These are phyloP conservation scores for Lactarius hengduanensis DNA, from an alignment of 768 basidiomycete species.

Conservation along the genomic window DNA sequence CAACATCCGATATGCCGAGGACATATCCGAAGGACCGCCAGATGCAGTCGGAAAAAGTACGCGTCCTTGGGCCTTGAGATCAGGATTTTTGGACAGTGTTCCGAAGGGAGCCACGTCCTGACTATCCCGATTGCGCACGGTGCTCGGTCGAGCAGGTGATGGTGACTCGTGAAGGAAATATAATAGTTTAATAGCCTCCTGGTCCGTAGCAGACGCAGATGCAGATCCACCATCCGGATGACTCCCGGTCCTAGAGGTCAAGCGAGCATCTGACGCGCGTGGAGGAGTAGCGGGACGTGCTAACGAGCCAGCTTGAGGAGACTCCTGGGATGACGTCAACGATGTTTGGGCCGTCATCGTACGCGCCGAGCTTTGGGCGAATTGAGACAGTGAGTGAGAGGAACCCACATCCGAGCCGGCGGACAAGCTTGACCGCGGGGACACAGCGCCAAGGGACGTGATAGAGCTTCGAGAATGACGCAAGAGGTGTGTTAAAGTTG, in stretches of 20 bases:
- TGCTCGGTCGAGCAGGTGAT: constrained; percentile 65
- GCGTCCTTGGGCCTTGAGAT: constrained; percentile 60
- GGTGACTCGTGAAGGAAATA: constrained; percentile 83
- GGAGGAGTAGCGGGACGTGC: constrained; percentile 40
- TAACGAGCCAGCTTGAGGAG: constrained; percentile 37
- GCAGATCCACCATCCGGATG: constrained; percentile 34
- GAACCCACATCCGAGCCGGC: constrained; percentile 69
- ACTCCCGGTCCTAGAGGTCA: constrained; percentile 28
- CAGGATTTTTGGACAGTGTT: constrained; percentile 49
- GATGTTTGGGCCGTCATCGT: constrained; percentile 44
- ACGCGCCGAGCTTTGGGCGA: constrained; percentile 64
- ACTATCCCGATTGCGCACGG: constrained; percentile 45
- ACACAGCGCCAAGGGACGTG: constrained; percentile 50
- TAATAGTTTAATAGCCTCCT: constrained; percentile 86
- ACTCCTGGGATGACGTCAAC: constrained; percentile 41
- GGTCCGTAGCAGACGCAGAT: constrained; percentile 53
- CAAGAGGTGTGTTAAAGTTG: constrained; percentile 70
- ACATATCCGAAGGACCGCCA: constrained; percentile 27
- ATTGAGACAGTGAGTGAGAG: constrained; percentile 59
- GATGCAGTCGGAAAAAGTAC: constrained; percentile 58
- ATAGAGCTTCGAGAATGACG: constrained; percentile 64
- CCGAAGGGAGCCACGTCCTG: constrained; percentile 58
- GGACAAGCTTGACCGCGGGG: constrained; percentile 68
- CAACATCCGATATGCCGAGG: constrained; percentile 24
- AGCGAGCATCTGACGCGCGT: constrained; percentile 30